A percentile compares a stretch with the other conserved stretches of the same genome.
Conservation (phyloP, 768 basidiomycete species). For the Leccinum pellstonianum region DNA sequence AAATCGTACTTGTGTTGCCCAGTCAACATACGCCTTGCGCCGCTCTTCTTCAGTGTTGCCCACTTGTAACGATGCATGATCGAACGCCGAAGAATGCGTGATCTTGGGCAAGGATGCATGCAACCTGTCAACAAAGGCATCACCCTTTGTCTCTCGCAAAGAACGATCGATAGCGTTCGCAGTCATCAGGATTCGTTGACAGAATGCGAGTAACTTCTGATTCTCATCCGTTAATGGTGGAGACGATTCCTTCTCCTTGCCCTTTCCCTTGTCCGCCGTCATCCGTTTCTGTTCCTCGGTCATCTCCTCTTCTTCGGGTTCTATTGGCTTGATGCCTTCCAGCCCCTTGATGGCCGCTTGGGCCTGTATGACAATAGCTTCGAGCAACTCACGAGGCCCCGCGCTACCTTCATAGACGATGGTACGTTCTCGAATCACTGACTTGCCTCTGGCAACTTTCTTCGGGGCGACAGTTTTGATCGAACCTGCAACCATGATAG, state of each 20-base stretch:
- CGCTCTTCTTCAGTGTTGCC: slow-evolving; percentile 66
- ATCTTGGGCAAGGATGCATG: slow-evolving; percentile 76
- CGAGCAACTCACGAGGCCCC: slow-evolving; percentile 87
- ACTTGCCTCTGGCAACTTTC: slow-evolving; percentile 43
- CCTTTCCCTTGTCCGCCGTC: slow-evolving; percentile 66
- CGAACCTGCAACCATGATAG: slow-evolving; percentile 82
- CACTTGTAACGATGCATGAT: slow-evolving; percentile 34
- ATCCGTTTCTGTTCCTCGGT: slow-evolving; percentile 90
- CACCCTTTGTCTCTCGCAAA: slow-evolving; percentile 85
- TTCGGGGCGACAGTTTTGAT: slow-evolving; percentile 63
- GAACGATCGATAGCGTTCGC: slow-evolving; percentile 86
- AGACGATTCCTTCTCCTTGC: slow-evolving; percentile 48
- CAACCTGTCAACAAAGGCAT: slow-evolving; percentile 78
- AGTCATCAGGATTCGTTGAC: slow-evolving; percentile 80
- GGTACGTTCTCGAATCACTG: slow-evolving; percentile 71
- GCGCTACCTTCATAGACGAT: slow-evolving; percentile 90
- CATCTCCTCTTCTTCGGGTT: slow-evolving; percentile 57
- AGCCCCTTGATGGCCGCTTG: slow-evolving; percentile 88
- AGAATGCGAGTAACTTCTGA: slow-evolving; percentile 74
- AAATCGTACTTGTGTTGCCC: slow-evolving; percentile 80
- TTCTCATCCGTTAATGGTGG: slow-evolving; percentile 66
- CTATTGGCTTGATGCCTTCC: slow-evolving; percentile 56
- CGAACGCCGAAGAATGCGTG: slow-evolving; percentile 48
- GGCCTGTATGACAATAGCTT: slow-evolving; percentile 90
- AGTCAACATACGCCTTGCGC: slow-evolving; percentile 71